phyloP scores from a whole-genome alignment of 352 stramenopile genomes.

The Pythium aquatile region DNA sequence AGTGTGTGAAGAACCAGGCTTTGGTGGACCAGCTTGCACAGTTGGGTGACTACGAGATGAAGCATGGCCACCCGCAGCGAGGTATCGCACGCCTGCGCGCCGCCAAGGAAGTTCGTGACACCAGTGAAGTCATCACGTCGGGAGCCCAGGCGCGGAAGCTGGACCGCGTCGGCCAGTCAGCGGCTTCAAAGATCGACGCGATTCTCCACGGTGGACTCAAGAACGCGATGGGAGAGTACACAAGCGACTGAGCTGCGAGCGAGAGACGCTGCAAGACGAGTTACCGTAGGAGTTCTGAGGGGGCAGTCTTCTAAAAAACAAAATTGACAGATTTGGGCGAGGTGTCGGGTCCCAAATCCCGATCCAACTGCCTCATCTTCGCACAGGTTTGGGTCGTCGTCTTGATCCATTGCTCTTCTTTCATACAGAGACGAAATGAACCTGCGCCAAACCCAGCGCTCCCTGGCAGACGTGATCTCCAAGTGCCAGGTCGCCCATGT shows the following conservation, averaged over 20 bases:
- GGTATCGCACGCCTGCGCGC: conserved; percentile 56
- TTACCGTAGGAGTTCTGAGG: background rate
- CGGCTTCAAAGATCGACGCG: conserved; percentile 57
- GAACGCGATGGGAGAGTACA: conserved; percentile 51
- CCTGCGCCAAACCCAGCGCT: conserved; percentile 57
- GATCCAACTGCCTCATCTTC: conserved; percentile 12
- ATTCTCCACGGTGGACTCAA: conserved; percentile 53
- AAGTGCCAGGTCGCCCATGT: conserved; percentile 66
- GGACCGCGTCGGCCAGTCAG: conserved; percentile 42
- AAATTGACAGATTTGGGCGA: background rate
- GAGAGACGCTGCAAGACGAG: background rate
- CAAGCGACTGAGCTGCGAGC: conserved; percentile 18
- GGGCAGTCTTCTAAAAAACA: background rate
- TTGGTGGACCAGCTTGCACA: conserved; percentile 59
- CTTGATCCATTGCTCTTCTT: background rate
- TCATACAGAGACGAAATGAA: conserved; percentile 38
- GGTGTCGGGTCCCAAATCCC: conserved; percentile 7
- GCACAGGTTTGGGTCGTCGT: background rate
- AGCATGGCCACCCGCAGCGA: conserved; percentile 43
- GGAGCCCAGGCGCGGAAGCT: conserved; percentile 54
- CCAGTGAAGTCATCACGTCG: conserved; percentile 44
- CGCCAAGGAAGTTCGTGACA: conserved; percentile 51
- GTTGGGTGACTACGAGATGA: conserved; percentile 59
- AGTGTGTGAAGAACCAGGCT: conserved; percentile 45
- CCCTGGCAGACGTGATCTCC: conserved; percentile 51